Base-by-base conservation (phyloP, 2,329 filamentous ascomycete species). In the Diaporthe nobilis region DNA sequence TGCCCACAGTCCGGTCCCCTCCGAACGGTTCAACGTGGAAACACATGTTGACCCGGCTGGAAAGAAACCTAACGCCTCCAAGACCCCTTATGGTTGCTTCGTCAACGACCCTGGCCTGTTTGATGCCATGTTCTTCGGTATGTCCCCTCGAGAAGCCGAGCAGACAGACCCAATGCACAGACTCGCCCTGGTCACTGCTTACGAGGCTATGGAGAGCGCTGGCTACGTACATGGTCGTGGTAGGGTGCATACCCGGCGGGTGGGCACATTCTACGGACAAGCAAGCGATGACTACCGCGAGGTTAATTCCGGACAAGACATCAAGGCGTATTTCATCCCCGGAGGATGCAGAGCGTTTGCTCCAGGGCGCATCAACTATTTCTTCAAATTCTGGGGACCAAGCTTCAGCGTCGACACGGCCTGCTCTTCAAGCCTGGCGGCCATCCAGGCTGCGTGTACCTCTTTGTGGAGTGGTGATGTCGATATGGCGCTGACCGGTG, bases 231-330 rank as follows among this genome's bases (percentile, higher is more conserved):
- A 51, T 5, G 61, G 90, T 91, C 0, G 91, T 93, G 80, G 86
- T 91, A 71, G 89, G 92, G 0, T 93, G 92, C 0, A 94, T 37
- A 9, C 7, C 17, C 55, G 10, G 31, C 55, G 55, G 92, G 1
- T 95, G 49, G 94, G 93, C 51, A 93, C 92, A 0, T 96, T 94
- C 80, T 95, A 94, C 77, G 94, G 94, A 37, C 91, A 94, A 81
- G 94, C 94, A 1, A 94, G 92, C 71, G 93, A 95, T 77, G 94
- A 96, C 81, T 96, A 92, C 89, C 89, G 92, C 85, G 94, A 95
- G 81, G 90, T 94, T 75, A 95, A 95, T 81, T 91, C 90, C 13
- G 90, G 90, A 0, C 92, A 95, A 80, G 91, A 94, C 8, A 86
- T 91, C n/a, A 86, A 87, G 73, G 90, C 88, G 0, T 90, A 91